Percentiles rank a stretch among this genome's conserved stretches.
These are phyloP conservation scores for Phycomyces nitens DNA, from an alignment of 192 early-diverging fungal species.

Conservation along the genomic window DNA sequence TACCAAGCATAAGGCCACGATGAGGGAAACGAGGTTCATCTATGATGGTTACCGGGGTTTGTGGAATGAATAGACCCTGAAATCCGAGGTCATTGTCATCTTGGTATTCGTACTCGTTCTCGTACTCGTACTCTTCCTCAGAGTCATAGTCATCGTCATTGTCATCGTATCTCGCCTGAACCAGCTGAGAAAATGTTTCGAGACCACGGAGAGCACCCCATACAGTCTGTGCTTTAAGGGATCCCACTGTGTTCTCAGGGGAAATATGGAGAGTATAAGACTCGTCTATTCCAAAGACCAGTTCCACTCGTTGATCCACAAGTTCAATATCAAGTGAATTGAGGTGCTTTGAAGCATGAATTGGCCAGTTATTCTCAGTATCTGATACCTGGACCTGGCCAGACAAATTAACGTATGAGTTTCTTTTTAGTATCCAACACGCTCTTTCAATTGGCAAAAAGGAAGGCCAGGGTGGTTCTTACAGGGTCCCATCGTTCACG, in stretches of 20 bases:
- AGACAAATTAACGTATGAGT: background rate
- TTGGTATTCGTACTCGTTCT: conserved; percentile 3
- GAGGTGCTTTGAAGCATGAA: conserved; percentile 6
- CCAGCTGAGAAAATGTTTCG: conserved; percentile 71
- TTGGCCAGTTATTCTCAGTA: background rate
- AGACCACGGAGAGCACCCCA: conserved; percentile 71
- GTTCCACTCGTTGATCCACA: conserved; percentile 39
- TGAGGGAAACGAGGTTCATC: conserved; percentile 63
- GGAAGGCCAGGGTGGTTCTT: background rate
- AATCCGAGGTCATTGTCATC: conserved; percentile 27
- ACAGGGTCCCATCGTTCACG: conserved; percentile 35
- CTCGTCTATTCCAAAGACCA: conserved; percentile 62
- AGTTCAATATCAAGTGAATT: conserved; percentile 41
- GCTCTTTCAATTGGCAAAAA: background rate
- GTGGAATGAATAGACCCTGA: conserved; percentile 34
- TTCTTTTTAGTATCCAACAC: background rate
- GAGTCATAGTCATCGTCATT: no score
- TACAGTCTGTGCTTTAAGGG: conserved; percentile 54
- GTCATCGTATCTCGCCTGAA: conserved; percentile 25
- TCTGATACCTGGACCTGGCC: conserved; percentile 19
- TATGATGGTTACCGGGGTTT: conserved; percentile 50
- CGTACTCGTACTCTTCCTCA: conserved; percentile 2
- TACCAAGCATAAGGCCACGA: conserved; percentile 61
- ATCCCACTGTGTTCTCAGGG: conserved; percentile 33
- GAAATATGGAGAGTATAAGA: conserved; percentile 70